Conservation (phyloP, 2,329 filamentous ascomycete genomes). For the Botrytis fragariae region DNA sequence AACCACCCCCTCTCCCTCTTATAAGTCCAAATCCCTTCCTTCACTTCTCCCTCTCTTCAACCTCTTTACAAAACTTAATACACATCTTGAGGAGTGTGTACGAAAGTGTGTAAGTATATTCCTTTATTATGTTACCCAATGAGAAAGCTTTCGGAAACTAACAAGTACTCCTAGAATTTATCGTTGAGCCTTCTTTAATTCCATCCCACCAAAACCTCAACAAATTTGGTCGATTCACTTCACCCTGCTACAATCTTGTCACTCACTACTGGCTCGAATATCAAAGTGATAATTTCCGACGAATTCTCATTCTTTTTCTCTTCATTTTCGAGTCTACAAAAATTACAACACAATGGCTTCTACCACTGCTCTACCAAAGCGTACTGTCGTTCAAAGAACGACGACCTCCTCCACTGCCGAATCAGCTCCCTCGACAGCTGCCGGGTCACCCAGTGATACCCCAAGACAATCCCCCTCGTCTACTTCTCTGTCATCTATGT, state of each 20-base stretch:
- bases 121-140: background rate
- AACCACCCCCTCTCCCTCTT: background rate
- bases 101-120: constrained; percentile 3
- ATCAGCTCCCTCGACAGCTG: constrained; percentile 52
- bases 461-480: constrained; percentile 69
- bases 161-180: background rate
- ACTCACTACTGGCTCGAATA: background rate
- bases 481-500: constrained; percentile 90
- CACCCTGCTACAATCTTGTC: background rate
- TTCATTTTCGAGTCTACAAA: background rate
- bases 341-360: constrained; percentile 34
- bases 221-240: constrained; percentile 15
- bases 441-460: constrained; percentile 58
- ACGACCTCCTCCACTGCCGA: constrained; percentile 34
- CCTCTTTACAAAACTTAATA: background rate
- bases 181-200: constrained; percentile 15
- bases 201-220: constrained; percentile 14
- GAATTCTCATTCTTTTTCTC: background rate
- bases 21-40: background rate
- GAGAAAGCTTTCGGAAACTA: background rate
- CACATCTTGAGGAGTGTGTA: constrained; percentile 15
- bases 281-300: background rate
- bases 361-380: constrained; percentile 34
- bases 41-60: background rate
- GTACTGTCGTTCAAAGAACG: constrained; percentile 31